These are phyloP conservation scores for Alternaria solani DNA, from an alignment of 2,329 filamentous ascomycete genomes.

Conservation along the genomic window DNA sequence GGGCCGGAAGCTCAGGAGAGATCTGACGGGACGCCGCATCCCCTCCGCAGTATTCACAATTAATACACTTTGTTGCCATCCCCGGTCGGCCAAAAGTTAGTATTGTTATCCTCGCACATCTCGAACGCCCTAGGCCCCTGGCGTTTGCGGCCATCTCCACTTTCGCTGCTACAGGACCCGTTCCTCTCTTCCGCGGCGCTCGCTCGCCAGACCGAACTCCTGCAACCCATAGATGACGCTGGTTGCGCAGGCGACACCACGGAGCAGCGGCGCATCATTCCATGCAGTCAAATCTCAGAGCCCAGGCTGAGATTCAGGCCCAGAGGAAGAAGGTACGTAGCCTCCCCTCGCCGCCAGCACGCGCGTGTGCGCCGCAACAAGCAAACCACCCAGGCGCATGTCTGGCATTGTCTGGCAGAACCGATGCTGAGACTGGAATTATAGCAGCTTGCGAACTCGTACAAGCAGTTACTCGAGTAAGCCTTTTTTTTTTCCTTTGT, in stretches of 20 bases:
- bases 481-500: slow-evolving; percentile 43
- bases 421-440: slow-evolving; percentile 15
- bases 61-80: slow-evolving; percentile 5
- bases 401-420: neutral
- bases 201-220: slow-evolving; percentile 32
- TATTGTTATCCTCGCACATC: slow-evolving; percentile 14
- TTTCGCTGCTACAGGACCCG: slow-evolving; percentile 16
- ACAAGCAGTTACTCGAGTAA: slow-evolving; percentile 94
- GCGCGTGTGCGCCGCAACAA: slow-evolving; percentile 14
- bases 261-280: slow-evolving; percentile 45
- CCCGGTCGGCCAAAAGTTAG: slow-evolving; percentile 5
- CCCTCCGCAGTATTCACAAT: slow-evolving; percentile 19
- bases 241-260: slow-evolving; percentile 36
- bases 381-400: slow-evolving; percentile 10
- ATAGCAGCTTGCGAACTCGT: slow-evolving; percentile 88
- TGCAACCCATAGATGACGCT: slow-evolving; percentile 46
- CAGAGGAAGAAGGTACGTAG: slow-evolving; percentile 65
- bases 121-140: slow-evolving; percentile 29
- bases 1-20: slow-evolving; percentile 25
- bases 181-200: slow-evolving; percentile 27
- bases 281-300: slow-evolving; percentile 57
- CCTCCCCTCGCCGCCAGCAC: neutral
- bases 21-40: slow-evolving; percentile 5
- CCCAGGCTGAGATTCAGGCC: slow-evolving; percentile 66
- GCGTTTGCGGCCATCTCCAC: slow-evolving; percentile 31